These are phyloP conservation scores for Aureobasidium vineae DNA, from an alignment of 2,329 filamentous ascomycete genomes.

Conservation along the genomic window DNA sequence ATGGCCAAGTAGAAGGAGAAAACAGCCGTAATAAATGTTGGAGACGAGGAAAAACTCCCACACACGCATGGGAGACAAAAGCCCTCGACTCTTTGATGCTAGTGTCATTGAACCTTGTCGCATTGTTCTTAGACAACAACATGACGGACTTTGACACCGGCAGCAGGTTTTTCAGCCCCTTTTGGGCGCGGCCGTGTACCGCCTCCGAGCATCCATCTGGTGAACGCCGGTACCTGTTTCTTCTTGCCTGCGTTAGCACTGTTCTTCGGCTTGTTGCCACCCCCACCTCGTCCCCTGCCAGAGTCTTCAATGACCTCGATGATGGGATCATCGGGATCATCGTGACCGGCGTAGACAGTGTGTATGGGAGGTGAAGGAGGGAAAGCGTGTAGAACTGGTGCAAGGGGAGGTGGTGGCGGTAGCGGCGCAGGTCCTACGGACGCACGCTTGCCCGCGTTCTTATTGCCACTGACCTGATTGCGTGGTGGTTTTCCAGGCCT, in stretches of 20 bases:
- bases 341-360: background rate
- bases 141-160: constrained; percentile 13
- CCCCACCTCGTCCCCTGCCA: background rate
- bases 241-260: constrained; percentile 7
- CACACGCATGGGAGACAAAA: constrained; percentile 13
- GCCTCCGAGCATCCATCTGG: constrained; percentile 20
- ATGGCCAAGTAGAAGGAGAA: background rate
- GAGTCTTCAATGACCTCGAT: background rate
- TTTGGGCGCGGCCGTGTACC: constrained; percentile 13
- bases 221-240: constrained; percentile 3
- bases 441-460: constrained; percentile 24
- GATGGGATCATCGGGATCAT: constrained; percentile 4
- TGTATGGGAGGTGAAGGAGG: background rate
- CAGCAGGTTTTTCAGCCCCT: constrained; percentile 21
- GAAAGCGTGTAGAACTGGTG: background rate
- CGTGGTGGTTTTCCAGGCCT: background rate
- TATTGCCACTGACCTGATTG: constrained; percentile 17
- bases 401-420: constrained; percentile 11
- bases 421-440: constrained; percentile 3
- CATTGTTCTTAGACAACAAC: background rate
- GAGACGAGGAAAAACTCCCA: constrained; percentile 17
- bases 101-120: background rate
- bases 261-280: background rate
- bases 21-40: background rate
- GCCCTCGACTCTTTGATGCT: background rate